A percentile compares a stretch with the other conserved stretches of the same genome.
Conservation (phyloP, 768 basidiomycete genomes). For the Heimioporus sp. region DNA sequence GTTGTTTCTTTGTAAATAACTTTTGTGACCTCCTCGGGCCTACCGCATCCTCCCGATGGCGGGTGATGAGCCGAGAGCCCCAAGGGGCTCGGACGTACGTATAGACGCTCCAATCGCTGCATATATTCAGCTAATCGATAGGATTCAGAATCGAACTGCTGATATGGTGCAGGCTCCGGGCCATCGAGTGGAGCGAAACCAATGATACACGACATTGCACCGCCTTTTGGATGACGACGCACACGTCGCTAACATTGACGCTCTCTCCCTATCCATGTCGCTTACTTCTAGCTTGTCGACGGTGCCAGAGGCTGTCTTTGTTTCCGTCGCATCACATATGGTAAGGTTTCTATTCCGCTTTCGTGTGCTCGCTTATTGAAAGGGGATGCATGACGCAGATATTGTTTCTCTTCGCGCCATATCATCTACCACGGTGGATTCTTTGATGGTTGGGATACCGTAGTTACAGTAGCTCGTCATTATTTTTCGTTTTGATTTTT, state of each 20-base stretch:
- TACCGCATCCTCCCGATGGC: constrained; percentile 21
- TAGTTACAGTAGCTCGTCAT: constrained; percentile 6
- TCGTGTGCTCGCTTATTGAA: constrained; percentile 4
- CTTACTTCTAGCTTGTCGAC: not conserved
- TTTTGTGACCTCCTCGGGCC: not conserved
- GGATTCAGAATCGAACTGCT: not conserved
- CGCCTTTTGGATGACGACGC: constrained; percentile 21
- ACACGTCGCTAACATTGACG: not conserved
- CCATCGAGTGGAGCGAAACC: constrained; percentile 6
- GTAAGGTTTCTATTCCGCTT: constrained; percentile 5
- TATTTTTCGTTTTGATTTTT: constrained; percentile 9
- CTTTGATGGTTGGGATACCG: not conserved
- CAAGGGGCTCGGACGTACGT: constrained; percentile 1
- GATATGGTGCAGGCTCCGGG: not conserved
- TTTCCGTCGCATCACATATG: not conserved
- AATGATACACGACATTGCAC: constrained; percentile 19
- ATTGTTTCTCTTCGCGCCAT: not conserved
- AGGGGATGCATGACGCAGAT: not conserved
- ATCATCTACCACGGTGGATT: not conserved
- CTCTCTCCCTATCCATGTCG: not conserved
- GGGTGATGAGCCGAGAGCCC: constrained; percentile 14
- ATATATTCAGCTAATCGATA: constrained; percentile 16
- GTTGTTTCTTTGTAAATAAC: not conserved
- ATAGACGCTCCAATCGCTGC: constrained; percentile 4
- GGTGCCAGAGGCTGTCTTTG: no score